Percentiles rank a stretch among this genome's conserved stretches.
Evolutionary conservation across 768 basidiomycete species (phyloP).

Genomic region (Strobilomyces echinocephalus): DNA sequence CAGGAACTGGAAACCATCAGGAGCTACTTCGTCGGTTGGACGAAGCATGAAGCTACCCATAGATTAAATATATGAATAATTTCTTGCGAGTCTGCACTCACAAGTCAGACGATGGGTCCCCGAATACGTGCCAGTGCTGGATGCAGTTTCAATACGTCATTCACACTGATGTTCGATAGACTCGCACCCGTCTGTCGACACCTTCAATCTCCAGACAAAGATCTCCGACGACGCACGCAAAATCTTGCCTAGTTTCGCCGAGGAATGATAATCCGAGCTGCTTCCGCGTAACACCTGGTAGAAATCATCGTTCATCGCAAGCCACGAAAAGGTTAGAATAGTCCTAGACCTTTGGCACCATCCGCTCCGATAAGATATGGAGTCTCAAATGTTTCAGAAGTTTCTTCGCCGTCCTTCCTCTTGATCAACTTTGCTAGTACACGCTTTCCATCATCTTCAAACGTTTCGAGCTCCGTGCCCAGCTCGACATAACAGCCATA

Average conservation of each 20-base stretch:
- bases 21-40: neutral
- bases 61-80: neutral
- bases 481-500: slow-evolving; percentile 32
- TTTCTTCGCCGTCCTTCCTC: slow-evolving; percentile 19
- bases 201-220: slow-evolving; percentile 30
- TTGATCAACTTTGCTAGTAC: slow-evolving; percentile 36
- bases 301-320: neutral
- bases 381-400: slow-evolving; percentile 23
- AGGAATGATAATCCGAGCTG: slow-evolving; percentile 38
- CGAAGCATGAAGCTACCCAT: neutral
- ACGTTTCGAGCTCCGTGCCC: slow-evolving; percentile 41
- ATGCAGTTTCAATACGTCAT: neutral
- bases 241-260: slow-evolving; percentile 34
- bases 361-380: slow-evolving; percentile 40
- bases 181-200: slow-evolving; percentile 14
- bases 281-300: slow-evolving; percentile 35
- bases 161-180: too few relatives aligned
- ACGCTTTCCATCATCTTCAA: slow-evolving; percentile 34
- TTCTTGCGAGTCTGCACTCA: neutral
- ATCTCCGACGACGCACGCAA: slow-evolving; percentile 33
- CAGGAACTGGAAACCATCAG: neutral
- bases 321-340: neutral
- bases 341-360: slow-evolving; percentile 30
- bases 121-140: slow-evolving; percentile 24
- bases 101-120: slow-evolving; percentile 2